Base-by-base conservation (phyloP, 768 basidiomycete species). In the Lentinus tigrinus region DNA sequence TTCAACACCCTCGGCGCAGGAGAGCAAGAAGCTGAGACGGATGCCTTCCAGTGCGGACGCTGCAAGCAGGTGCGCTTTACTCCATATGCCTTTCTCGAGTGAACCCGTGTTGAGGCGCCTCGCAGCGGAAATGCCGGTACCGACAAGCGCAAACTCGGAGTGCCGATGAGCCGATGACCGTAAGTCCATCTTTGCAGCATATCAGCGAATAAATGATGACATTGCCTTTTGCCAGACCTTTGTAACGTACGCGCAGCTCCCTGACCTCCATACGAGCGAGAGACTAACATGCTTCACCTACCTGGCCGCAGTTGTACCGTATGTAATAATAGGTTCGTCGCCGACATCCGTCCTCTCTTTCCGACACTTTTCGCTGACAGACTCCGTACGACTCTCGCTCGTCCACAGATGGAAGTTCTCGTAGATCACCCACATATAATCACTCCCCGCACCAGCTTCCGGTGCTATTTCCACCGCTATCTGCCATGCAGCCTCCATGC, bases 151-250 rank as follows among this genome's bases (percentile, higher is more conserved):
- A 99, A 71, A 99, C 97, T 8, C 83, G 97, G 54, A 94, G 92
- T 69, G 96, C 97, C 8, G 97, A 98, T 76, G 97, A 98, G 75
- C 95, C 96, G 23, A 98, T 98, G 95, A 98, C 96, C 3, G 89
- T 91, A 70, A 69, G 88, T 80, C 19, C 23, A 44, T 31, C 39
- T 44, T 39, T 7, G 34, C 34, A 19, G 24, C 17, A 17, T 24
- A 19, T 3, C 14, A 37, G 21, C 13, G 23, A 19, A 14, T 38
- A n/a, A 40, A 24, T 27, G 26, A 68, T 49, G 23, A 46, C 31
- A 9, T 23, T 4, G 9, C 1, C 42, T 40, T 19, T 34, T 10
- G 16, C 13, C 52, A 91, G 88, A 95, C 94, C 19, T 96, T 95
- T 70, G 92, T 95, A 64, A 94, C 91, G 85, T 93, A 74, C 61